Base-by-base conservation (phyloP, 2,329 filamentous ascomycete species). In the Fusarium staphyleae region DNA sequence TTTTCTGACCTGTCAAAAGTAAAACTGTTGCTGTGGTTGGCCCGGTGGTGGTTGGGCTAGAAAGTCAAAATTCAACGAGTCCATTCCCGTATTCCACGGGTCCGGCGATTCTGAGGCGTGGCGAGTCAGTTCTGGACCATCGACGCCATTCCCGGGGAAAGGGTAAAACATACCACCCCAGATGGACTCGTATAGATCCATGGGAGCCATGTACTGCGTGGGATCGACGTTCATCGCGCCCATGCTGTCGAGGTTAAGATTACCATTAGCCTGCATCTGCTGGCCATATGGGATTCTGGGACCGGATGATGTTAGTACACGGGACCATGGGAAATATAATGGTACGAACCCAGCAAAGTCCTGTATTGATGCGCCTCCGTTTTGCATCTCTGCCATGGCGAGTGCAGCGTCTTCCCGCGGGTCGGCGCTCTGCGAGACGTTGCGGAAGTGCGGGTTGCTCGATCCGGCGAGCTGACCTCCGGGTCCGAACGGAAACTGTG, bases 181-280 rank as follows among this genome's bases (percentile, higher is more conserved):
- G 37, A 88, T 88, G 4, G 84, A 86, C 64, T 87, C 84, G 66
- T 87, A 88, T 1, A 88, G 72, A 55, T 88, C 85, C 83, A 88
- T 85, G 1, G 85, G 85, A 30, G 85, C 85, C 77, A 87, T 84
- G 60, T 84, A 82, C 28, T 83, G 75, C 3, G 80, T 76, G 13
- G 82, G 81, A 54, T 87, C 85, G 10, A 83, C 73, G 36, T 75
- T 84, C 77, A 84, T 72, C 29, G 75, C 70, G 41, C 74, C 70
- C 42, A 85, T 71, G 37, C 78, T 79, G 6, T 80, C 70, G 28
- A 84, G 67, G 41, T 67, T 70, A 35, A 73, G 42, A 48, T 51
- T 68, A 34, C 48, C 46, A 22, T 56, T 69, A 13, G 65, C 56
- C 14, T 71, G 74, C 52, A 81, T 70, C 34, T 74, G 67, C 32